These are phyloP conservation scores for Termitomyces sp. DNA, from an alignment of 768 basidiomycete genomes.

Conservation along the genomic window DNA sequence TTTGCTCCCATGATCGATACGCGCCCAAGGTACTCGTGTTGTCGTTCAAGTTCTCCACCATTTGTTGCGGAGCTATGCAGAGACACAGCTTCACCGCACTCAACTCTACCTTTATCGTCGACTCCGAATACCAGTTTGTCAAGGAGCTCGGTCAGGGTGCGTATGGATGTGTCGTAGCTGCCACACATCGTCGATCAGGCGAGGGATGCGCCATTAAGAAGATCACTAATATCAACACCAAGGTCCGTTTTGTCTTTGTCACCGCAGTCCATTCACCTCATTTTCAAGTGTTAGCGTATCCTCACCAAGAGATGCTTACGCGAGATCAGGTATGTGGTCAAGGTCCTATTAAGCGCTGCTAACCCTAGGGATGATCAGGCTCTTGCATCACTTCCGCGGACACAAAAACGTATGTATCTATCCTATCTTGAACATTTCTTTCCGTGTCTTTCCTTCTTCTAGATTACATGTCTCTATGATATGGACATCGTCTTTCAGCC, in stretches of 20 bases:
- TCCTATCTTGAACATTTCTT: background rate
- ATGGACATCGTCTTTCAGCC: slow-evolving; percentile 97
- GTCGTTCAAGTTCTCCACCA: slow-evolving; percentile 3
- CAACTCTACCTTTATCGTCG: slow-evolving; percentile 84
- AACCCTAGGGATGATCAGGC: slow-evolving; percentile 33
- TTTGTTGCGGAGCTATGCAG: slow-evolving; percentile 38
- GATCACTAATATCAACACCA: slow-evolving; percentile 90
- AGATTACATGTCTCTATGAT: slow-evolving; percentile 97
- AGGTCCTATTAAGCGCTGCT: background rate
- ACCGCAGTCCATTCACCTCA: background rate
- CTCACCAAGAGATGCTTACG: slow-evolving; percentile 94
- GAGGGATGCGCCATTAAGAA: slow-evolving; percentile 96
- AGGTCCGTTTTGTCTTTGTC: slow-evolving; percentile 32
- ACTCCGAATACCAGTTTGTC: slow-evolving; percentile 86
- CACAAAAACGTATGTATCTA: slow-evolving; percentile 84
- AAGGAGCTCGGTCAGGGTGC: slow-evolving; percentile 97
- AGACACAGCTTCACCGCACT: slow-evolving; percentile 77
- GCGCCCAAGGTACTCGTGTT: slow-evolving; percentile 3
- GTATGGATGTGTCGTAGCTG: slow-evolving; percentile 88
- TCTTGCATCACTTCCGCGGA: slow-evolving; percentile 95
- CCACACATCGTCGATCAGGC: slow-evolving; percentile 75
- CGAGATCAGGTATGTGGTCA: slow-evolving; percentile 75
- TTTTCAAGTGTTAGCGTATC: slow-evolving; percentile 55
- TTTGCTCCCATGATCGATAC: slow-evolving; percentile 14
- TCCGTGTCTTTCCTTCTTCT: slow-evolving; percentile 10